Evolutionary conservation across 2,329 filamentous ascomycete species (phyloP).

Genomic region (Graphilbum sp.): DNA sequence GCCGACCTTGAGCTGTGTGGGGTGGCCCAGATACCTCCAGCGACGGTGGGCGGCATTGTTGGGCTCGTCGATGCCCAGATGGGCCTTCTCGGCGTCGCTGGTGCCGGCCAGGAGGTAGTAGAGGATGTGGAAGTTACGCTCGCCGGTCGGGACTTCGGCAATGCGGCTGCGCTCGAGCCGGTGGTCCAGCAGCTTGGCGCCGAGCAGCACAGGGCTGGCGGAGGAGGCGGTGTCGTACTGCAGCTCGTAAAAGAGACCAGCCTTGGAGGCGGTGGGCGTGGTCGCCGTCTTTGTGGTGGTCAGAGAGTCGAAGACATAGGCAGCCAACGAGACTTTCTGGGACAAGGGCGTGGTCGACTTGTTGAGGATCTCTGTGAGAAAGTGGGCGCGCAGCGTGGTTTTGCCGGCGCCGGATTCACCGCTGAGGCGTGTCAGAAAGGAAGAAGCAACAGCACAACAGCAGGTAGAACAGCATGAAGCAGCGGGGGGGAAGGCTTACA

Average conservation of each 20-base stretch:
- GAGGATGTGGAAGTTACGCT: conserved; percentile 88
- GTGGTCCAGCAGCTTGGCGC: conserved; percentile 88
- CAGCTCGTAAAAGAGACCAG: conserved; percentile 86
- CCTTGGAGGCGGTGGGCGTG: conserved; percentile 88
- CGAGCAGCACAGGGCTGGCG: conserved; percentile 73
- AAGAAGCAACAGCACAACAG: no score
- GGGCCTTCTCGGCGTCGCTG: conserved; percentile 73
- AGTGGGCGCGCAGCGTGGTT: conserved; percentile 80
- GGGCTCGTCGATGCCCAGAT: conserved; percentile 48
- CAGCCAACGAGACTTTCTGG: conserved; percentile 79
- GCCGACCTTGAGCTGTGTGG: conserved; percentile 89
- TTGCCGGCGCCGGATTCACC: conserved; percentile 95
- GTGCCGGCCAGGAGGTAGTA: conserved; percentile 94
- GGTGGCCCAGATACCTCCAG: conserved; percentile 93
- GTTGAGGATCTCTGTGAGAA: conserved; percentile 69
- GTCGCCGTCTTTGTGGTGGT: conserved; percentile 96
- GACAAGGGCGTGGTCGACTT: conserved; percentile 89
- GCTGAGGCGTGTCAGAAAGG: conserved; percentile 27
- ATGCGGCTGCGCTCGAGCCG: conserved; percentile 84
- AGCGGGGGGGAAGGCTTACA: conserved; percentile 69
- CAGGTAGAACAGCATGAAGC: no score
- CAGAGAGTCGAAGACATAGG: conserved; percentile 89
- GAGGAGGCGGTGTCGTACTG: conserved; percentile 87
- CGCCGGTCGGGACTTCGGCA: conserved; percentile 80
- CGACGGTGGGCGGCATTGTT: conserved; percentile 45